Evolutionary conservation across 2,329 filamentous ascomycete genomes (phyloP).

Genomic region (Microcera coccophila): DNA sequence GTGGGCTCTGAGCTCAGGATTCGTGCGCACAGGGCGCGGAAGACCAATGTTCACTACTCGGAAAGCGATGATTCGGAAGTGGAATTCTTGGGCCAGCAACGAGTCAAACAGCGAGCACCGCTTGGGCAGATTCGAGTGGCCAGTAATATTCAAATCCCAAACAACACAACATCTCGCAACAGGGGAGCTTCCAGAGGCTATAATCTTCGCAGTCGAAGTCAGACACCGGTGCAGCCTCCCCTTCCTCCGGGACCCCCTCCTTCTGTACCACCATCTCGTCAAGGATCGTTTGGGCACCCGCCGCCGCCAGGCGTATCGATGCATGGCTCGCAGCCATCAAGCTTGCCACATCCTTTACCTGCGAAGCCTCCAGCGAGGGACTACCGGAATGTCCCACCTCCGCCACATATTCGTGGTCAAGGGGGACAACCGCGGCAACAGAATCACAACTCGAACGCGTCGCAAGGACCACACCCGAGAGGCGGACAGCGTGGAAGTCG

Average conservation of each 20-base stretch:
- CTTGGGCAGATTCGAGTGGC: conserved; percentile 38
- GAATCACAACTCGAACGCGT: conserved; percentile 10
- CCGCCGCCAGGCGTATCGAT: conserved; percentile 22
- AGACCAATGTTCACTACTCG: conserved; percentile 42
- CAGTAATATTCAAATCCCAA: conserved; percentile 39
- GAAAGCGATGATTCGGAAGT: conserved; percentile 46
- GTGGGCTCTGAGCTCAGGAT: conserved; percentile 31
- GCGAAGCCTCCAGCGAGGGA: conserved; percentile 28
- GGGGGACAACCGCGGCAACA: conserved; percentile 10
- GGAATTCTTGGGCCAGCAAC: conserved; percentile 38
- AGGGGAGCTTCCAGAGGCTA: conserved; percentile 11
- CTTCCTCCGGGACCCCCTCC: conserved; percentile 39
- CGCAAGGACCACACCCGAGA: conserved; percentile 18
- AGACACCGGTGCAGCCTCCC: conserved; percentile 31
- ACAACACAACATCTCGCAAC: conserved; percentile 11
- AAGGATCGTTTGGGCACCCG: conserved; percentile 19
- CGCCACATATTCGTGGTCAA: conserved; percentile 16
- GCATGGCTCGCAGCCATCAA: conserved; percentile 10
- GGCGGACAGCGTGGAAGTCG: conserved; percentile 18
- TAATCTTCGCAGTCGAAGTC: conserved; percentile 14
- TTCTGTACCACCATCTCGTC: conserved; percentile 22
- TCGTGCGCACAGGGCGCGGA: conserved; percentile 32
- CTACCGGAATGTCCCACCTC: conserved; percentile 30
- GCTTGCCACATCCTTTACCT: conserved; percentile 26
- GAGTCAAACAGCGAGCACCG: conserved; percentile 28